These are phyloP conservation scores for Pugionium dolabratum DNA, from an alignment of 345 rosid species.

Conservation along the genomic window DNA sequence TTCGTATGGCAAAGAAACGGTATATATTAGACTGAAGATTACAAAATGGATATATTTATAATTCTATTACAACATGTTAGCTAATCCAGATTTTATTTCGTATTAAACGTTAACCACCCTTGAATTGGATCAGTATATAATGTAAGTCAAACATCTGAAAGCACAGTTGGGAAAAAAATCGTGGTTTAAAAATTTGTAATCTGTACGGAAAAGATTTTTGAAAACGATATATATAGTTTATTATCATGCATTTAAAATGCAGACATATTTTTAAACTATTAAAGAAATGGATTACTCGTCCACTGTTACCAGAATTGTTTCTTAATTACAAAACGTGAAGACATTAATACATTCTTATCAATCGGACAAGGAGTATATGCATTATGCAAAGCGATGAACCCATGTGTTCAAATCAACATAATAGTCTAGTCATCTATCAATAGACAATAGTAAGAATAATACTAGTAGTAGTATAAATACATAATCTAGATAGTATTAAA, in stretches of 20 bases:
- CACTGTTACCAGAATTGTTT: not conserved
- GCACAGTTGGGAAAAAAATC: not conserved
- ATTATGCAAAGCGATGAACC: conserved; percentile 2
- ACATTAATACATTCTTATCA: conserved; percentile 14
- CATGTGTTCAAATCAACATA: conserved; percentile 28
- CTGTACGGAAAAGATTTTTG: conserved; percentile 3
- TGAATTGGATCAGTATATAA: not conserved
- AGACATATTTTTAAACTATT: not conserved
- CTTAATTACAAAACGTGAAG: conserved; percentile 10
- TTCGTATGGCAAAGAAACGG: no score
- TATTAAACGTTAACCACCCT: no score
- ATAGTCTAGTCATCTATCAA: conserved; percentile 31
- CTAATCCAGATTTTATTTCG: not conserved
- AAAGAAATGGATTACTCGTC: not conserved
- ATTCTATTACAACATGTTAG: not conserved
- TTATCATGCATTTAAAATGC: not conserved
- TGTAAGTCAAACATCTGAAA: conserved; percentile 3
- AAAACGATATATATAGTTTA: not conserved
- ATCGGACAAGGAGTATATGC: not conserved
- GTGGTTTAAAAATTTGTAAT: not conserved
- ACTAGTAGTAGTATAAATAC: not conserved
- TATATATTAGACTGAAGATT: no score
- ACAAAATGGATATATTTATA: no score
- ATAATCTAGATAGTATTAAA: no score
- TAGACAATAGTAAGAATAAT: not conserved